Evolutionary conservation across 176 grass and related monocot genomes (phyloP).

Genomic region (Juncus inflexus): DNA sequence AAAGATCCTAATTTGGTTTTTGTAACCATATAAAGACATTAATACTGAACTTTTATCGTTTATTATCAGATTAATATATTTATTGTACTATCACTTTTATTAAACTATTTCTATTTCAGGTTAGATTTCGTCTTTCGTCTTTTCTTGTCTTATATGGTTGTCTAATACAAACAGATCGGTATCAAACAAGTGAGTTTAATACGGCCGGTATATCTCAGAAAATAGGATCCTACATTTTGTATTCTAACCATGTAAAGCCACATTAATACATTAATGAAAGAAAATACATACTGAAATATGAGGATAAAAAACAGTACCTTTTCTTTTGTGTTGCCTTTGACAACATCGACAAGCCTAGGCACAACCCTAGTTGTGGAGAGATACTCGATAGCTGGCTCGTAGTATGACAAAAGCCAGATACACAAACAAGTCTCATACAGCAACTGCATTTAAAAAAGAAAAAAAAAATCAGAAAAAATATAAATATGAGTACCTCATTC

Average conservation of each 20-base stretch:
- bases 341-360: conserved; percentile 87
- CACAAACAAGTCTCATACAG: conserved; percentile 97
- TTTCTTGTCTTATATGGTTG: too few relatives aligned
- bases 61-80: too few relatives aligned
- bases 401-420: conserved; percentile 94
- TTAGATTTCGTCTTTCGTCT: too few relatives aligned
- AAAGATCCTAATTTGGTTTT: too few relatives aligned
- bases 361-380: conserved; percentile 82
- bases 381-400: conserved; percentile 81
- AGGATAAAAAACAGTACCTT: conserved; percentile 39
- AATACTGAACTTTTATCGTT: too few relatives aligned
- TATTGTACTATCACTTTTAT: too few relatives aligned
- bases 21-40: too few relatives aligned
- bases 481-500: background rate
- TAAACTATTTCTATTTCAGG: too few relatives aligned
- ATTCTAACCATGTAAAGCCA: background rate
- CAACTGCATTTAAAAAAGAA: conserved; percentile 50
- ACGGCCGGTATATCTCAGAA: background rate
- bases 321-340: conserved; percentile 95
- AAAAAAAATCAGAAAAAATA: conserved; percentile 20
- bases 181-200: too few relatives aligned
- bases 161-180: too few relatives aligned
- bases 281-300: too few relatives aligned
- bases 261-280: background rate
- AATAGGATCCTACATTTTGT: conserved; percentile 1